Evolutionary conservation across 2,329 filamentous ascomycete genomes (phyloP).

Genomic region (Mycosphaerella arachidis): DNA sequence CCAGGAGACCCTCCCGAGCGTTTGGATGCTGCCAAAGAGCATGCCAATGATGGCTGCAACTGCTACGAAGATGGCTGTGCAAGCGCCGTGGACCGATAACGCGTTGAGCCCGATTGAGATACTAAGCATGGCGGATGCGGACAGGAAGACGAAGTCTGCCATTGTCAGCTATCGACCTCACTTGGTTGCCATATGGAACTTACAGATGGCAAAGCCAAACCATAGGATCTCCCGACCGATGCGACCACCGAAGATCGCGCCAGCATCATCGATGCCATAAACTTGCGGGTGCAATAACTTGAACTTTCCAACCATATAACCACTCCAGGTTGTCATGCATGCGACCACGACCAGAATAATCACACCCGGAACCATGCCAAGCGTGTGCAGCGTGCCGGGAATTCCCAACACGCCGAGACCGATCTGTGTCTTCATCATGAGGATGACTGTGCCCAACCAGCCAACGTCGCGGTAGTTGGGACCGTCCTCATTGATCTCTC

Average conservation of each 20-base stretch:
- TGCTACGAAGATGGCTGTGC: conserved; percentile 40
- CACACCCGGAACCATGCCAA: conserved; percentile 49
- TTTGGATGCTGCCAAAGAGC: conserved; percentile 33
- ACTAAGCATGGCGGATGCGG: conserved; percentile 35
- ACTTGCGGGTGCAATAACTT: conserved; percentile 53
- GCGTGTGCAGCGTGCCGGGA: conserved; percentile 37
- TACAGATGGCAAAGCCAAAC: conserved; percentile 19
- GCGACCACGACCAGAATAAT: conserved; percentile 41
- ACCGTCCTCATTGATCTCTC: conserved; percentile 15
- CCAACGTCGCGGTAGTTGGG: conserved; percentile 31
- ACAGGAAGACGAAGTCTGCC: conserved; percentile 23
- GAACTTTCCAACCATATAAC: conserved; percentile 49
- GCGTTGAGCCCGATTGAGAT: conserved; percentile 24
- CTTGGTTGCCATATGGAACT: neutral
- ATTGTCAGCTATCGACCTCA: neutral
- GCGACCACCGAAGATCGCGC: conserved; percentile 51
- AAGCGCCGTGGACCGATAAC: conserved; percentile 26
- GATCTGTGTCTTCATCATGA: conserved; percentile 47
- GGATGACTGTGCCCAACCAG: conserved; percentile 41
- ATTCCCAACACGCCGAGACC: conserved; percentile 50
- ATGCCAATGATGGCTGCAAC: conserved; percentile 39
- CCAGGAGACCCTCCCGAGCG: conserved; percentile 31
- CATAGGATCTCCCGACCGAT: conserved; percentile 48
- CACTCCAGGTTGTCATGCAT: conserved; percentile 47
- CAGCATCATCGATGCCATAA: conserved; percentile 56